Conservation (phyloP, 352 stramenopile genomes). For the Globisporangium barbulae region DNA sequence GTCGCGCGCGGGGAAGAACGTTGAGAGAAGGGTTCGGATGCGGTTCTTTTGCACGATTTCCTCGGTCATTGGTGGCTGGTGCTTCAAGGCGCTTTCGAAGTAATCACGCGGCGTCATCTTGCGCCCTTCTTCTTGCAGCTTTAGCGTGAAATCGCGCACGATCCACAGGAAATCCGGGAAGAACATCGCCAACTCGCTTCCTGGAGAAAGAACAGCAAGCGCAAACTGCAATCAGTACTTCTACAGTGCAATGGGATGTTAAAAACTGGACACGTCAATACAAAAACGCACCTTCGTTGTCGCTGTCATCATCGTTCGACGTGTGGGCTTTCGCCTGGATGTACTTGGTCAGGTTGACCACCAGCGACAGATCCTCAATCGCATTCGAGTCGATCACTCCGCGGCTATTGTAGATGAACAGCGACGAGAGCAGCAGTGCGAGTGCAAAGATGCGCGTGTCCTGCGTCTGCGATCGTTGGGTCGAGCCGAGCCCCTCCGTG, state of each 20-base stretch:
- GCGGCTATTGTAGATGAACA: slow-evolving; percentile 80
- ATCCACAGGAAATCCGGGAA: slow-evolving; percentile 78
- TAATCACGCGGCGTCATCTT: slow-evolving; percentile 64
- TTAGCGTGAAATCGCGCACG: slow-evolving; percentile 73
- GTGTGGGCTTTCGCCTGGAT: slow-evolving; percentile 46
- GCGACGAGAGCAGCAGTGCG: slow-evolving; percentile 55
- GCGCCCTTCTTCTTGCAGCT: slow-evolving; percentile 55
- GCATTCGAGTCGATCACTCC: slow-evolving; percentile 74
- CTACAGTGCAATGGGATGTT: not conserved
- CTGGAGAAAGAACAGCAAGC: not conserved
- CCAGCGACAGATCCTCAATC: slow-evolving; percentile 73
- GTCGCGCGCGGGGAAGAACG: slow-evolving; percentile 73
- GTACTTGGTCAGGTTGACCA: slow-evolving; percentile 75
- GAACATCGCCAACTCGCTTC: slow-evolving; percentile 48
- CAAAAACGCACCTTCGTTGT: slow-evolving; percentile 5
- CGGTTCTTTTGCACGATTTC: slow-evolving; percentile 58
- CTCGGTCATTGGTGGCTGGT: slow-evolving; percentile 40
- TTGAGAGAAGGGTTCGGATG: slow-evolving; percentile 51
- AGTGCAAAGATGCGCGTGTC: slow-evolving; percentile 75
- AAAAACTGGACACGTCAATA: not conserved
- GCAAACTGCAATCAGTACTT: not conserved
- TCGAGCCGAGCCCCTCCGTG: slow-evolving; percentile 70
- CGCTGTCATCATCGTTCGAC: slow-evolving; percentile 7
- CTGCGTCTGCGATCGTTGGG: slow-evolving; percentile 59
- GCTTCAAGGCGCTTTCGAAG: slow-evolving; percentile 70